A percentile compares a stretch with the other conserved stretches of the same genome.
These are phyloP conservation scores for Fraxinus sp. DNA, from an alignment of 305 asterid species.

Conservation along the genomic window DNA sequence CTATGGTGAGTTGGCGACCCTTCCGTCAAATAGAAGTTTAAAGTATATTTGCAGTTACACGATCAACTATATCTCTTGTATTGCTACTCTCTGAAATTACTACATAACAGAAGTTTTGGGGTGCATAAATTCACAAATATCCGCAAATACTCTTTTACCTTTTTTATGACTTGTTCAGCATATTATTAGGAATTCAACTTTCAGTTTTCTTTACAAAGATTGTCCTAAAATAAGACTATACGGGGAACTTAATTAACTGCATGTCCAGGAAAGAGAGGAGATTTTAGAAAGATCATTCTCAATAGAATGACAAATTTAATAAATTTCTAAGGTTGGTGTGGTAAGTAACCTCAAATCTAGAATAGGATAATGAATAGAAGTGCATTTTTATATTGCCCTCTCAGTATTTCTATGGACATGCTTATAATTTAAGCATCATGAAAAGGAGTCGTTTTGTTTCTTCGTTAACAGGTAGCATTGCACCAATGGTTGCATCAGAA, in stretches of 20 bases:
- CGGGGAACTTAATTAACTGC: not conserved
- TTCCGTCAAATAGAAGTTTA: not conserved
- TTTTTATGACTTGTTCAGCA: not conserved
- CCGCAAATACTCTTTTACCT: not conserved
- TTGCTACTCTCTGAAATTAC: not conserved
- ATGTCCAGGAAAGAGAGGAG: not conserved
- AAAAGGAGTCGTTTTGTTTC: not conserved
- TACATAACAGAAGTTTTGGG: not conserved
- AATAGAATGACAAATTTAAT: not conserved
- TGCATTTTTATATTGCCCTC: not conserved
- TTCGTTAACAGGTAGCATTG: conserved; percentile 66
- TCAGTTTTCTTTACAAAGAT: not conserved
- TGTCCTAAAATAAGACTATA: not conserved
- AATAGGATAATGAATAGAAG: conserved; percentile 6
- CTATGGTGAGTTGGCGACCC: not conserved
- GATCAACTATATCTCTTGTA: not conserved
- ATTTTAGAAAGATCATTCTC: not conserved
- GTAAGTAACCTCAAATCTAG: not conserved
- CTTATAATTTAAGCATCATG: conserved; percentile 15
- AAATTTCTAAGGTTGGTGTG: not conserved
- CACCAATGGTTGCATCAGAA: conserved; percentile 91
- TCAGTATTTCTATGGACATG: not conserved
- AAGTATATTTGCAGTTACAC: not conserved
- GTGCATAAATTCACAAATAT: not conserved
- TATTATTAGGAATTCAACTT: not conserved